Evolutionary conservation across 805 yeast genomes (phyloP), one percentile per base, ranked within the genome.

Genomic region (Isabelozyma rhagii): DNA sequence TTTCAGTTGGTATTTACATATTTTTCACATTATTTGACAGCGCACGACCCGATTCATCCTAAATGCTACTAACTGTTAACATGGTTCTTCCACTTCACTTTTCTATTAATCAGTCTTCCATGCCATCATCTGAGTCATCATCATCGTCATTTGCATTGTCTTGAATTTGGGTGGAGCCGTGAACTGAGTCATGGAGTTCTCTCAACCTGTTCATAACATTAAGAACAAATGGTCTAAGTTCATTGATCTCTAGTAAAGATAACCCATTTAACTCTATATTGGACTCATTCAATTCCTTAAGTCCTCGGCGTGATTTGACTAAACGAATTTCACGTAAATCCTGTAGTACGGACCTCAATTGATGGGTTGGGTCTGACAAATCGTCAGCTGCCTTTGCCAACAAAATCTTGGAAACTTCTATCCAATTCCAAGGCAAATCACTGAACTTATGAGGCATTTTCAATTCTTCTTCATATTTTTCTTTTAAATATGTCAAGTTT

Each of bases 401-500:
- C 44, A 93, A 69, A 10, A 86, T 75, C 56, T 86, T 88, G 4
- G 93, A 80, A 1, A 87, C 62, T 46, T 93, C 96, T 18, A 91
- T 72, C 99, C 99, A 94, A 62, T 85, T 82, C 83, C 86, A 85
- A 0, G 98, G 98, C 45, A 93, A 67, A 7, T 74, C 68, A 48
- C 89, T 79, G 61, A 93, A 93, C 51, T 79, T 71, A 34, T 77
- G 77, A 1, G 82, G 76, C 48, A 78, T 63, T 5, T 73, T 71
- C 34, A 81, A 70, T 61, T 93, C 98, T 52, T 80, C 84, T 17
- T 85, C 89, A 56, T 87, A 82, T 41, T 78, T 74, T 5, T 72
- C 75, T 47, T 79, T 79, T 49, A 93, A 65, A 45, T 72, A 73
- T 15, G 72, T 71, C 44, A 80, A 66, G 8, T 77, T 79, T 8